These are phyloP conservation scores for Alternaria hordeiaustralica DNA, from an alignment of 2,329 filamentous ascomycete species.

Conservation along the genomic window DNA sequence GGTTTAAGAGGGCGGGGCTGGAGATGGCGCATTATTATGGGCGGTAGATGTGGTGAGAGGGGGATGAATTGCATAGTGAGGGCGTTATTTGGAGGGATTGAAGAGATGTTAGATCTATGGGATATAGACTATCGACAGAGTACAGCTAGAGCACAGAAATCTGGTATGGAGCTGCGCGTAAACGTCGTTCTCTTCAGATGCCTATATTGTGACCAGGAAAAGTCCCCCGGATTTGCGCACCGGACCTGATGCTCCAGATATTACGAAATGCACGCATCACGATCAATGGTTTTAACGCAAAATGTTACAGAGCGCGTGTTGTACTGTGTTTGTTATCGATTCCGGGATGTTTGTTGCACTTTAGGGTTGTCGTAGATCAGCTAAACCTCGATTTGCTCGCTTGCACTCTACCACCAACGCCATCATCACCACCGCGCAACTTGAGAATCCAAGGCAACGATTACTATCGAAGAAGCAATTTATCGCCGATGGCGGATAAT, in stretches of 20 bases:
- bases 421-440: background rate
- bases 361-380: background rate
- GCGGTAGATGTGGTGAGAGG: conserved; percentile 6
- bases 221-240: background rate
- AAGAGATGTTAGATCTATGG: background rate
- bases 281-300: too few relatives aligned
- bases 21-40: conserved; percentile 96
- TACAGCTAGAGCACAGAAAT: background rate
- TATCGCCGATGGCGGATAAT: background rate
- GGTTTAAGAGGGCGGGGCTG: conserved; percentile 86
- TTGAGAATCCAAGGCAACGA: too few relatives aligned
- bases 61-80: conserved; percentile 1
- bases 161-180: background rate
- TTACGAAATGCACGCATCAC: background rate
- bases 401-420: conserved; percentile 1
- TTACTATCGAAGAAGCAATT: background rate
- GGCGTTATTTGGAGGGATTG: background rate
- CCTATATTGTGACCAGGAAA: background rate
- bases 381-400: conserved; percentile 14
- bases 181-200: background rate
- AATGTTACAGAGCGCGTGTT: background rate
- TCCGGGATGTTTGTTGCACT: background rate
- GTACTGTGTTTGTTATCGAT: background rate
- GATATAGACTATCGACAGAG: conserved; percentile 2
- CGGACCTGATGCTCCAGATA: background rate